Evolutionary conservation across 1,284 basidiomycete genomes (phyloP).

Genomic region (Melampsora larici-populina): DNA sequence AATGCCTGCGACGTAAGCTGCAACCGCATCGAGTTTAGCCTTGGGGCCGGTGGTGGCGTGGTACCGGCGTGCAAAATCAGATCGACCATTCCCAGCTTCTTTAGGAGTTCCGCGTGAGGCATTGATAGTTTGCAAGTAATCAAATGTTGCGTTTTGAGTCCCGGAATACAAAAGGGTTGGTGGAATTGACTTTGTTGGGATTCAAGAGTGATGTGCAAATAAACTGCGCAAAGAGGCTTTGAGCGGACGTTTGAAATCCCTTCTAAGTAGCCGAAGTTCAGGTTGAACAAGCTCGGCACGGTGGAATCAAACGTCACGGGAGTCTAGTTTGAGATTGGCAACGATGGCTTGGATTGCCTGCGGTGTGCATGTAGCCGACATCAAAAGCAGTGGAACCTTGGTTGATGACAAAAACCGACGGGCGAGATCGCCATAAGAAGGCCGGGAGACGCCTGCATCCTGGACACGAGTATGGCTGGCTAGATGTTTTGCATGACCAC

Average conservation of each 20-base stretch:
- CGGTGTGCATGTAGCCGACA: too few relatives aligned
- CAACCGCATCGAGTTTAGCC: not conserved
- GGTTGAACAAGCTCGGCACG: not conserved
- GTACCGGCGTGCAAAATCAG: too few relatives aligned
- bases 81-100: too few relatives aligned
- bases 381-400: not conserved
- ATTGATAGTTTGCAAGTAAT: too few relatives aligned
- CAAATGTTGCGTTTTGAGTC: not conserved
- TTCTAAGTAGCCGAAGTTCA: too few relatives aligned
- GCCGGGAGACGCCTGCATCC: not conserved
- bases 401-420: not conserved
- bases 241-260: too few relatives aligned
- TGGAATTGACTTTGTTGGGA: not conserved
- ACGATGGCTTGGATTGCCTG: too few relatives aligned
- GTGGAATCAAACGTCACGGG: not conserved
- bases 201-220: too few relatives aligned
- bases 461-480: not conserved
- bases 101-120: too few relatives aligned
- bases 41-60: not conserved
- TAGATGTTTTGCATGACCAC: not conserved
- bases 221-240: too few relatives aligned
- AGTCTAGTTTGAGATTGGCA: not conserved
- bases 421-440: not conserved
- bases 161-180: not conserved
- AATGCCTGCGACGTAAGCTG: not conserved